Conservation (phyloP, 2,329 filamentous ascomycete genomes). For the Neocatenulostroma microsporum region DNA sequence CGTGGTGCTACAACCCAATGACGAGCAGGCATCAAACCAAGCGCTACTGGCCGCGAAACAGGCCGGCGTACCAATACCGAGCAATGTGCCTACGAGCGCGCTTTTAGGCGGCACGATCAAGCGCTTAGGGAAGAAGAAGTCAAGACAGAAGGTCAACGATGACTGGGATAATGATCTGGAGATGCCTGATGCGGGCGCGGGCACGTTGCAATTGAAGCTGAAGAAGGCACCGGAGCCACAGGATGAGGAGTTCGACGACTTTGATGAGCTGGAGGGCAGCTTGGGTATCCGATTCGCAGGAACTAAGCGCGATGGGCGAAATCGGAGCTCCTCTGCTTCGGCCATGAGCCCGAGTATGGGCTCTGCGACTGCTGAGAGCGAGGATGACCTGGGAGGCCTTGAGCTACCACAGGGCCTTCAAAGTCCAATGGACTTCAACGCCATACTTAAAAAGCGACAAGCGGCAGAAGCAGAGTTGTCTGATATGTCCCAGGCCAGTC, state of each 20-base stretch:
- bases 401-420: slow-evolving; percentile 72
- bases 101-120: slow-evolving; percentile 90
- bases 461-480: slow-evolving; percentile 36
- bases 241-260: slow-evolving; percentile 55
- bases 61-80: slow-evolving; percentile 84
- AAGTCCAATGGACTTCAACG: slow-evolving; percentile 76
- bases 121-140: slow-evolving; percentile 58
- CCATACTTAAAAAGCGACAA: slow-evolving; percentile 66
- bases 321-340: slow-evolving; percentile 78
- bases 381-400: slow-evolving; percentile 85
- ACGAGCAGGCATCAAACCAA: slow-evolving; percentile 73
- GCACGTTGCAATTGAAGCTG: slow-evolving; percentile 37
- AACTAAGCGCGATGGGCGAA: slow-evolving; percentile 69
- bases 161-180: slow-evolving; percentile 47
- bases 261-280: slow-evolving; percentile 91
- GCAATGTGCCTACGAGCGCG: slow-evolving; percentile 79
- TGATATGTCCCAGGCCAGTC: slow-evolving; percentile 29
- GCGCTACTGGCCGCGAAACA: slow-evolving; percentile 81
- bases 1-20: slow-evolving; percentile 73
- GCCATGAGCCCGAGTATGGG: slow-evolving; percentile 87
- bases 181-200: slow-evolving; percentile 29
- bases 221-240: slow-evolving; percentile 27
- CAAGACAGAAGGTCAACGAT: slow-evolving; percentile 39
- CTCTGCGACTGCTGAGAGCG: slow-evolving; percentile 89
- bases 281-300: slow-evolving; percentile 85